phyloP scores from a whole-genome alignment of 2,329 filamentous ascomycete species.

The Verticillium klebahnii region DNA sequence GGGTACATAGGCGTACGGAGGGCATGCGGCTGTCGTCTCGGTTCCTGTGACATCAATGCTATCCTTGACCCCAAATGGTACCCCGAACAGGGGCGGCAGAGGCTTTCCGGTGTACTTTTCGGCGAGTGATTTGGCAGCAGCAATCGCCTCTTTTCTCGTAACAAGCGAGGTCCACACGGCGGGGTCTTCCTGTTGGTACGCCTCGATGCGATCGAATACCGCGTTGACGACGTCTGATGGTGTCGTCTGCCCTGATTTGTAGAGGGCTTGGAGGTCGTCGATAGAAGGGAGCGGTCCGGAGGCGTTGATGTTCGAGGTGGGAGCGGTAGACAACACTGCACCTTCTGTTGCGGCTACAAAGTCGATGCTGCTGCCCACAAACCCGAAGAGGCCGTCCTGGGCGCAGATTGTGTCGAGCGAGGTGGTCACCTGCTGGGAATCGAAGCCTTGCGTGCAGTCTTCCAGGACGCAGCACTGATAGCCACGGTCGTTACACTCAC shows the following conservation, averaged over 20 bases:
- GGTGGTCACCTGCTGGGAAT: conserved; percentile 36
- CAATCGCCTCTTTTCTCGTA: conserved; percentile 28
- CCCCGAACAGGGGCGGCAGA: conserved; percentile 47
- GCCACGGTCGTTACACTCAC: conserved; percentile 54
- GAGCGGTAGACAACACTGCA: conserved; percentile 9
- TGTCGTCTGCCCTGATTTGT: conserved; percentile 32
- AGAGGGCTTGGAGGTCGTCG: conserved; percentile 34
- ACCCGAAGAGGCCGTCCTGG: conserved; percentile 48
- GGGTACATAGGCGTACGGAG: conserved; percentile 42
- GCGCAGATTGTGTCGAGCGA: conserved; percentile 46
- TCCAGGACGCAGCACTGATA: conserved; percentile 52
- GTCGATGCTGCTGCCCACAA: conserved; percentile 34
- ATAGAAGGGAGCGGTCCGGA: conserved; percentile 39
- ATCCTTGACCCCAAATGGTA: conserved; percentile 55
- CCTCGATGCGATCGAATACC: conserved; percentile 26
- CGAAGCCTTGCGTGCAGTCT: conserved; percentile 45
- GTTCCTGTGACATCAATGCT: conserved; percentile 47
- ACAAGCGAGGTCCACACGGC: conserved; percentile 41
- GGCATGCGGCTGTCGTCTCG: conserved; percentile 47
- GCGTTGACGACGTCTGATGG: conserved; percentile 37
- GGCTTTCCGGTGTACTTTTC: conserved; percentile 29
- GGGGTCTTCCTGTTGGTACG: conserved; percentile 41
- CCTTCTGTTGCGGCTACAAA: conserved; percentile 23
- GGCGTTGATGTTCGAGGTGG: conserved; percentile 19
- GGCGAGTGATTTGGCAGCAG: conserved; percentile 33